Base-by-base conservation (phyloP, 805 yeast species). In the Saturnispora bothae region DNA sequence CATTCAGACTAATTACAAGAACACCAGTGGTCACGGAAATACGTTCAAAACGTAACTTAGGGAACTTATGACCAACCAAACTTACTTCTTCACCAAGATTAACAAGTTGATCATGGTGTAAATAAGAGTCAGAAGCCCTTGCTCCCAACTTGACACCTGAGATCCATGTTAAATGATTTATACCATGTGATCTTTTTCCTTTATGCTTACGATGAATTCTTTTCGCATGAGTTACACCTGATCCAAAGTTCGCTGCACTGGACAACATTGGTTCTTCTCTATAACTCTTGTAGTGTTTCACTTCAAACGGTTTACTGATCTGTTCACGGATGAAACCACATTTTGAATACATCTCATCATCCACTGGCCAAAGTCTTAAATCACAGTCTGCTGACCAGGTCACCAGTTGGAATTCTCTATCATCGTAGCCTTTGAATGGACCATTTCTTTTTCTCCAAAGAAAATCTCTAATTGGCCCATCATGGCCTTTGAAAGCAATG, bases 301-400 rank as follows among this genome's bases (percentile, higher is more conserved):
- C 64, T 2, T 68, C 62, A 3, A 66, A 44, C 8, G 57, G 58
- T 34, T 59, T 31, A 0, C 45, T 51, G 3, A 41, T 58, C 2
- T 4, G 5, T 30, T 61, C 53, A 19, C 48, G 37, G 13, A 48
- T 51, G 49, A 63, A 73, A 37, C 59, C 56, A 33, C 75, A 65
- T 28, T 63, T 63, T 6, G 63, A 66, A 45, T 77, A 69, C 14
- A 70, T 54, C 5, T 63, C 63, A 3, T 71, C 71, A 13, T 64
- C 53, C 14, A 76, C 57, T 0, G 85, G 81, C 96, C 96, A 89
- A 34, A 88, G 59, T 43, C 88, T 66, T 42, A 92, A 62, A 52
- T 84, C 94, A 47, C 78, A 73, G 53, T 92, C 97, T 36, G 83
- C 77, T 1, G 94, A 79, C 96, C 97, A 89, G 0, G 97, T 84